phyloP scores from a whole-genome alignment of 2,329 filamentous ascomycete species.

The Colletotrichum gigasporum region DNA sequence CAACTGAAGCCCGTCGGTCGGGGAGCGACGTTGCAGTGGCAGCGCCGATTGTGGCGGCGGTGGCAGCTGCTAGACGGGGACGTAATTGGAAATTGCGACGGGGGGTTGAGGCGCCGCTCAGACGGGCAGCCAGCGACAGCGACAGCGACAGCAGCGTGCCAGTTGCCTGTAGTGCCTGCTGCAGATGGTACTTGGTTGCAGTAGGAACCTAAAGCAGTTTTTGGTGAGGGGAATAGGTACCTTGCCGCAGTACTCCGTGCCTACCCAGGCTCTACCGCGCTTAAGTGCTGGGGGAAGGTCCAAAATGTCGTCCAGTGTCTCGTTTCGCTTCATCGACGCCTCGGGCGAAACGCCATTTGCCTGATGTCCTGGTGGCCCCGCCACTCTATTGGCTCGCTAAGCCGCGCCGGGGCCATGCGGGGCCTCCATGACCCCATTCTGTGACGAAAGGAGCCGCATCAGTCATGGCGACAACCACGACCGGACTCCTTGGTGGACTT shows the following conservation, averaged over 20 bases:
- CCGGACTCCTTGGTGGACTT: too few relatives aligned
- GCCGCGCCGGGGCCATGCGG: conserved; percentile 31
- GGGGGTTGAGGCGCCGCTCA: conserved; percentile 14
- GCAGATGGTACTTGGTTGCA: too few relatives aligned
- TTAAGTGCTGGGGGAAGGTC: conserved; percentile 1
- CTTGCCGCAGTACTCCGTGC: too few relatives aligned
- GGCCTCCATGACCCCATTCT: conserved; percentile 36
- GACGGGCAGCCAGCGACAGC: background rate
- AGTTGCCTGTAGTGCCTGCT: background rate
- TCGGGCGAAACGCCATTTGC: conserved; percentile 49
- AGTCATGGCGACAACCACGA: conserved; percentile 9
- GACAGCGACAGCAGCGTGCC: background rate
- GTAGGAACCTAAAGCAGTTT: too few relatives aligned
- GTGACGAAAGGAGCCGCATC: conserved; percentile 48
- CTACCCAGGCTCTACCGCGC: too few relatives aligned
- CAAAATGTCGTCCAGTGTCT: conserved; percentile 30
- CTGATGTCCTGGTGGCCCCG: conserved; percentile 37
- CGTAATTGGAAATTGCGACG: conserved; percentile 15
- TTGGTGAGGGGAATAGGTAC: too few relatives aligned
- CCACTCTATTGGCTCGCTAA: conserved; percentile 37
- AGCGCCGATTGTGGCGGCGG: background rate
- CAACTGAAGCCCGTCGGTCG: background rate
- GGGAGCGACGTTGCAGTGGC: too few relatives aligned
- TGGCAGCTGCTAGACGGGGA: background rate
- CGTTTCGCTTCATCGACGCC: conserved; percentile 49